Evolutionary conservation across 2,329 filamentous ascomycete genomes (phyloP), one percentile per base, ranked within the genome.

Genomic region (Cladophialophora yegresii): DNA sequence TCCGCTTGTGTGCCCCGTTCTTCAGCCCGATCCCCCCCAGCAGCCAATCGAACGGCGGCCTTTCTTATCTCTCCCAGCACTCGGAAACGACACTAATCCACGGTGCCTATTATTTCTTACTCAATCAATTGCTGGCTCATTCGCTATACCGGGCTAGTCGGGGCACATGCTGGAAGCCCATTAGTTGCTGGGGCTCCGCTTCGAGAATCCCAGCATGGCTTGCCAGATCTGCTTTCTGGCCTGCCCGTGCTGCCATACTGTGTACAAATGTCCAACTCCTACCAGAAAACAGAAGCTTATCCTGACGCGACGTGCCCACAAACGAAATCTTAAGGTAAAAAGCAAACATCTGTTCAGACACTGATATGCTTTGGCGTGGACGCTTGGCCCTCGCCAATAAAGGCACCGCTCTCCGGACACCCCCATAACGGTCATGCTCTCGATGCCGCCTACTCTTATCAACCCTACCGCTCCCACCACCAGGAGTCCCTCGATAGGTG

Each of bases 101-200:
- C 62, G 22, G 47, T 49, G 20, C 20, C 33, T 63, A 33, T 22
- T 62, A 66, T 64, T 62, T 68, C 54, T 68, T 68, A 68, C 66
- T 66, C 66, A 68, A 68, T 68, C 66, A 68, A 68, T 66, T 68
- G 66, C 66, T 64, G 61, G 55, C 43, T 45, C 61, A 63, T 60
- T 59, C 58, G 65, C 62, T 59, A 53, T 61, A 58, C 53, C 33
- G n/a, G 56, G 28, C 45, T 32, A 32, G 26, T 22, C 30, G 49
- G n/a, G 40, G 22, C 43, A 16, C 49, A n/a, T 51, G 20, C 53
- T 45, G 5, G 20, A 51, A 20, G 55, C 60, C 62, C 20, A 64
- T 60, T 64, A 64, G 56, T 54, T 53, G 54, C 49, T 36, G 4
- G 30, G 59, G 58, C 49, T 61, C 63, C 58, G 59, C 58, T 54